A percentile compares a stretch with the other conserved stretches of the same genome.
Evolutionary conservation across 2,329 filamentous ascomycete species (phyloP).

Genomic region (Aspergillus neoniger): DNA sequence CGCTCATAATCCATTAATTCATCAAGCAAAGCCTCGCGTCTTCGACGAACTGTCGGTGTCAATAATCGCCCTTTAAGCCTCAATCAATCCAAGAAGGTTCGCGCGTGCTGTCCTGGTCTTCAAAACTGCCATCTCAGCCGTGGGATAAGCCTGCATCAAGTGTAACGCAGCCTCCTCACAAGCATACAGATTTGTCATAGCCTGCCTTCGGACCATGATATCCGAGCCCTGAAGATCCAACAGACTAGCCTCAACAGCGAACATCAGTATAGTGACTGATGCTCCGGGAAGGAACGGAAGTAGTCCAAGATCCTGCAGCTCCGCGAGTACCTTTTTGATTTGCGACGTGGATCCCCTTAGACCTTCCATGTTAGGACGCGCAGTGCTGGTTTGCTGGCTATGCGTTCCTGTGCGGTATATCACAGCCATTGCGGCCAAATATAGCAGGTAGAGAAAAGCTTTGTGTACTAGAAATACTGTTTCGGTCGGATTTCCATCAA

Average conservation of each 20-base stretch:
- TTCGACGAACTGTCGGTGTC: rapidly evolving
- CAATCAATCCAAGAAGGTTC: neutral
- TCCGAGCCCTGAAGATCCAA: neutral
- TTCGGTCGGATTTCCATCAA: neutral
- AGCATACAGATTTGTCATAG: neutral
- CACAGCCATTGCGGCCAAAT: neutral
- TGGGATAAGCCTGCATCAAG: neutral
- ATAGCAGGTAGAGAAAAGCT: slow-evolving; percentile 1
- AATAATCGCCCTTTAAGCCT: neutral
- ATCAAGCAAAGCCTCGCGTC: no score
- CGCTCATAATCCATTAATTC: no score
- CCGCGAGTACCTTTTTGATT: neutral
- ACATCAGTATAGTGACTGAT: neutral
- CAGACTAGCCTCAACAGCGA: neutral
- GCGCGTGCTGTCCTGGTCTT: neutral
- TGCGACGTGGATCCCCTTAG: neutral
- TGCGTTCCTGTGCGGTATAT: neutral
- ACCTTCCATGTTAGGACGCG: neutral
- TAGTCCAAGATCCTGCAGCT: neutral
- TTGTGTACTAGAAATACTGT: neutral
- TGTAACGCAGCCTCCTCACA: slow-evolving; percentile 1
- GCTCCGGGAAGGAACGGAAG: neutral
- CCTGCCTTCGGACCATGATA: neutral
- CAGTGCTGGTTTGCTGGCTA: neutral
- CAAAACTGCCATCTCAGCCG: neutral